Base-by-base conservation (phyloP, 2,329 filamentous ascomycete genomes). In the Ceratocystiopsis minuta region DNA sequence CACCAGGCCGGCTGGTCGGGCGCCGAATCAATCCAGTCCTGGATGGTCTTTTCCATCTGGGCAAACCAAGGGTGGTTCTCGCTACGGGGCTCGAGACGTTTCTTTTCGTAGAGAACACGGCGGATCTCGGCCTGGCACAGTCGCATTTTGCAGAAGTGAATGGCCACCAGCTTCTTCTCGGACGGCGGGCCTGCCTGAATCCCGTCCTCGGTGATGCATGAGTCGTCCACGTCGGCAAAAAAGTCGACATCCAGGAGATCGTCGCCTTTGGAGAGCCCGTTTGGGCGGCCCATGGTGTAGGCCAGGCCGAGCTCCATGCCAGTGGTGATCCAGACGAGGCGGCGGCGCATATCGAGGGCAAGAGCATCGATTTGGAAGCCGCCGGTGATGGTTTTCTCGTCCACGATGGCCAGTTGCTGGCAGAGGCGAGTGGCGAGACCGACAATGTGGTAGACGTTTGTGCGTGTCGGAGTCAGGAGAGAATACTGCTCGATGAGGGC, bases 61-160 rank as follows among this genome's bases (percentile, higher is more conserved):
- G 67, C 59, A 54, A 92, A 95, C 86, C 90, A 95, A 2, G 83
- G 83, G 59, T 95, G 80, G 35, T 74, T 68, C 52, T 94, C 85
- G 54, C 80, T 73, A 41, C 72, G 74, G 0, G 88, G 87, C 40
- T 83, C 78, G 0, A 75, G 62, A 37, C 79, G 72, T 58, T 90
- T 90, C 57, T 78, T 80, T 51, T 93, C 79, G 55, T 98, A 96
- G 1, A 96, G 65, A 7, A 77, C 79, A 44, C 86, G 74, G 44
- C 86, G 72, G 36, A 95, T 90, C 58, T 96, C 88, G 14, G 87
- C 75, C 56, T 95, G 87, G 13, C 87, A 65, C 44, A 92, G 60
- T 43, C 85, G 72, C 84, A 95, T 92, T 55, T 83, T 88, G 64
- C 86, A 86, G 52, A 93, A 90, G 56, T 98, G 88, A 46, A 95